Evolutionary conservation across 2,329 filamentous ascomycete species (phyloP), one percentile per base, ranked within the genome.

Genomic region (Stagonosporopsis chrysanthemi): DNA sequence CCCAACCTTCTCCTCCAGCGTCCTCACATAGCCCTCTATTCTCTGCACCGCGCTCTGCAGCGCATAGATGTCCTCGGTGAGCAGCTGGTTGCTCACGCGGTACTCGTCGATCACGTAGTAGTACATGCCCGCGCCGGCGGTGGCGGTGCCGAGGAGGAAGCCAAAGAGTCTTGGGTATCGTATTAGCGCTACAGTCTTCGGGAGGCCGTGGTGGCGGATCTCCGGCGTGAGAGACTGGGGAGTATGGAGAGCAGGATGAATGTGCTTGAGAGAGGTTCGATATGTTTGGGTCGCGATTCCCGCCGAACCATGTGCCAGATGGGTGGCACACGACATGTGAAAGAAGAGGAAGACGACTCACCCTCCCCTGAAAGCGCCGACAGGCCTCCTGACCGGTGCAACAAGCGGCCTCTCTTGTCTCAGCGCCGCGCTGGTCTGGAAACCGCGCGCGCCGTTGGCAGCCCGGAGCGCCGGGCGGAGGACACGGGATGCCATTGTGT

Each of bases 51-150:
- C 91, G 46, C 88, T 84, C 84, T 97, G 93, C 45, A 98, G 85
- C 64, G 91, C 94, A 79, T 94, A 94, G 77, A 98, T 97, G 79
- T 98, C 94, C 80, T 97, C 92, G 60, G 89, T 94, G 79, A 98
- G 82, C 73, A 97, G 85, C 80, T 96, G 91, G 81, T 97, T 98
- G 67, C 92, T 91, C 40, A 92, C 84, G 80, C 92, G 92, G 83
- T 97, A 98, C 78, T 98, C 93, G 75, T 94, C 88, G 69, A 98
- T 81, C 65, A 97, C 86, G 78, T 98, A 98, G 77, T 91, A 92
- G 81, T 97, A 98, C 69, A 96, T 90, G 56, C 87, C 89, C 49
- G 85, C 86, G 70, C 92, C 92, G 41, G 93, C 88, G 49, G 92
- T 82, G 43, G 90, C 88, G 61, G 90, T 88, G 65, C 94, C 94